phyloP scores from a whole-genome alignment of 371 early-diverging fungal species.

The Thermomucor indicae-seudaticae region DNA sequence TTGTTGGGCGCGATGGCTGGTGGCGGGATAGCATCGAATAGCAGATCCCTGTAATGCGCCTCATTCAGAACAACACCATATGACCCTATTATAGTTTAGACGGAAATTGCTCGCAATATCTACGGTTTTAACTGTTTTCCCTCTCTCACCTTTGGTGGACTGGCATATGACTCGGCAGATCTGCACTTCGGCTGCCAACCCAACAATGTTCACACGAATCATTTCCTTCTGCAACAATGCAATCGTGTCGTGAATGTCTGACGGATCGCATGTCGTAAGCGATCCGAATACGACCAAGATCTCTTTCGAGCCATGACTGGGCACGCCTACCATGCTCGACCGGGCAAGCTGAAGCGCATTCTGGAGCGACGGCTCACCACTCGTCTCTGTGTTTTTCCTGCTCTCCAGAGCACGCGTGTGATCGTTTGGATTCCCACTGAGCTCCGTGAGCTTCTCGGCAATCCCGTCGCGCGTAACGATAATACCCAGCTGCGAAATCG shows the following conservation, averaged over 20 bases:
- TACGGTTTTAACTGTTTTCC: too few species aligned
- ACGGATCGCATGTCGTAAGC: slow-evolving; percentile 90
- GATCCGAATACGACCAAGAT: slow-evolving; percentile 82
- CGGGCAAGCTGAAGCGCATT: slow-evolving; percentile 87
- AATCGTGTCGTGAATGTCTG: slow-evolving; percentile 83
- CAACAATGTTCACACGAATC: slow-evolving; percentile 83
- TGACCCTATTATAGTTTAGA: slow-evolving; percentile 53
- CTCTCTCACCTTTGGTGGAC: slow-evolving; percentile 67
- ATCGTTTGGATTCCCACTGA: slow-evolving; percentile 79
- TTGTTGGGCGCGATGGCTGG: slow-evolving; percentile 69
- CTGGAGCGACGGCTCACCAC: slow-evolving; percentile 91
- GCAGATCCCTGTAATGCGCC: slow-evolving; percentile 69
- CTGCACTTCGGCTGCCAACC: slow-evolving; percentile 88
- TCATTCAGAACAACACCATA: slow-evolving; percentile 88
- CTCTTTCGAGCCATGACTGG: slow-evolving; percentile 89
- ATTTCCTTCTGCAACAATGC: slow-evolving; percentile 57
- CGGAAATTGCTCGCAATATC: too few species aligned
- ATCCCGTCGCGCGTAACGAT: slow-evolving; percentile 85
- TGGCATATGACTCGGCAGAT: slow-evolving; percentile 71
- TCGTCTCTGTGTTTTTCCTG: slow-evolving; percentile 66
- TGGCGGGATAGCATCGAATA: slow-evolving; percentile 81
- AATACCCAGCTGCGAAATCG: slow-evolving; percentile 87
- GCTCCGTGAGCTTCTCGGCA: slow-evolving; percentile 82
- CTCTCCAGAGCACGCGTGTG: slow-evolving; percentile 66
- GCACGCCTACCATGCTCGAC: slow-evolving; percentile 69